Evolutionary conservation across 108 stramenopile species (phyloP).

Genomic region (Nitzschia sp.): DNA sequence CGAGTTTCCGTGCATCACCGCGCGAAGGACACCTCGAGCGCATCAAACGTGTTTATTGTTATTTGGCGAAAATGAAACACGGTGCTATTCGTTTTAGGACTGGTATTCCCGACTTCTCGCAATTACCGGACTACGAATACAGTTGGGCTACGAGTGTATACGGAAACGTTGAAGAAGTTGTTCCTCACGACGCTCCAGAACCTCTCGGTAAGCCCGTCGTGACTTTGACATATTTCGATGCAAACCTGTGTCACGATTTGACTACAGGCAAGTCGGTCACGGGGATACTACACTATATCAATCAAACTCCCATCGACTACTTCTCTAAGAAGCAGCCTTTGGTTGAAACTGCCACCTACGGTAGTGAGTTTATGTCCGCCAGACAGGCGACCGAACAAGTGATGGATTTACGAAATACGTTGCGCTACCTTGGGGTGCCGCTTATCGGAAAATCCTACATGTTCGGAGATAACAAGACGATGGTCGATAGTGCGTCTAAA

Average conservation of each 20-base stretch:
- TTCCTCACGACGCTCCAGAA: no score
- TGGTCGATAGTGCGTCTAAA: not conserved
- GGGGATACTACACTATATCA: no score
- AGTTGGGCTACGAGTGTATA: no score
- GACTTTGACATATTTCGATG: no score
- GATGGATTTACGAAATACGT: constrained; percentile 36
- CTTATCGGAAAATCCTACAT: constrained; percentile 30
- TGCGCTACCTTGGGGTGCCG: constrained; percentile 45
- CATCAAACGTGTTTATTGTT: constrained; percentile 26
- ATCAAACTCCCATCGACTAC: no score
- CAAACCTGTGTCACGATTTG: no score
- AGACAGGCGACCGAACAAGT: constrained; percentile 25
- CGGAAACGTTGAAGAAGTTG: no score
- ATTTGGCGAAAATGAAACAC: constrained; percentile 23
- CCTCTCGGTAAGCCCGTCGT: no score
- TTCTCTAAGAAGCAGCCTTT: no score
- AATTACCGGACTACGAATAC: not conserved
- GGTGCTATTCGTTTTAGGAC: constrained; percentile 19
- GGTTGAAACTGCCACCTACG: not conserved
- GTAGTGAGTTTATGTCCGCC: not conserved
- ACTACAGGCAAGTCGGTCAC: no score
- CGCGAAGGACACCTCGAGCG: constrained; percentile 26
- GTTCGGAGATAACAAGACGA: constrained; percentile 35
- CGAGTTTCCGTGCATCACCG: constrained; percentile 25
- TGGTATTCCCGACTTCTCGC: constrained; percentile 17